Evolutionary conservation across 306 rosid species (phyloP).

Genomic region (Casuarina cunninghamiana): DNA sequence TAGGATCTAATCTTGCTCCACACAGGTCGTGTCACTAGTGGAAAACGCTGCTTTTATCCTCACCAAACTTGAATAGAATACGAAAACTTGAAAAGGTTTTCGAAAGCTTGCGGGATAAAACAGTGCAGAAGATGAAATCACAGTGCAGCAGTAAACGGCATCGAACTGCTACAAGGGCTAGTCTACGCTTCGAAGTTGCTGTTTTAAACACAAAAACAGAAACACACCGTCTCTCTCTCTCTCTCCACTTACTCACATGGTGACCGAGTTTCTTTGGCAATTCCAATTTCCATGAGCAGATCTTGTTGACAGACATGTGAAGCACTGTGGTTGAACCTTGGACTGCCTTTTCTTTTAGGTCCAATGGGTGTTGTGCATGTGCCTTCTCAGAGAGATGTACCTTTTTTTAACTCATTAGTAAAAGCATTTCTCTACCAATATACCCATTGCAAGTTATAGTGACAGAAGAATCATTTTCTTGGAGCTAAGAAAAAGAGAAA

Average conservation of each 20-base stretch:
- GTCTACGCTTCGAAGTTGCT: constrained; percentile 47
- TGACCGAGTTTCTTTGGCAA: constrained; percentile 39
- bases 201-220: constrained; percentile 24
- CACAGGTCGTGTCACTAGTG: too few relatives aligned
- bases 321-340: constrained; percentile 37
- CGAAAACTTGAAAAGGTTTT: too few relatives aligned
- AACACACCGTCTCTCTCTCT: constrained; percentile 27
- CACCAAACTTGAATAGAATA: too few relatives aligned
- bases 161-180: constrained; percentile 39
- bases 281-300: constrained; percentile 40
- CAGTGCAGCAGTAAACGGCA: constrained; percentile 43
- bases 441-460: neutral
- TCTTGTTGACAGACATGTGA: constrained; percentile 84
- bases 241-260: constrained; percentile 66
- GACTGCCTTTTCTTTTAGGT: constrained; percentile 54
- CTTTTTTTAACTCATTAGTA: constrained; percentile 12
- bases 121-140: constrained; percentile 51
- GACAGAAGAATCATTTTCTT: constrained; percentile 18
- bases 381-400: constrained; percentile 23
- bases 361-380: constrained; percentile 85
- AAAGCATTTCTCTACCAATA: neutral
- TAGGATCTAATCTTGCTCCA: too few relatives aligned
- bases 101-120: constrained; percentile 1
- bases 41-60: too few relatives aligned
- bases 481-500: neutral